Conservation (phyloP, 2,329 filamentous ascomycete species). For the Curvularia hawaiiensis region DNA sequence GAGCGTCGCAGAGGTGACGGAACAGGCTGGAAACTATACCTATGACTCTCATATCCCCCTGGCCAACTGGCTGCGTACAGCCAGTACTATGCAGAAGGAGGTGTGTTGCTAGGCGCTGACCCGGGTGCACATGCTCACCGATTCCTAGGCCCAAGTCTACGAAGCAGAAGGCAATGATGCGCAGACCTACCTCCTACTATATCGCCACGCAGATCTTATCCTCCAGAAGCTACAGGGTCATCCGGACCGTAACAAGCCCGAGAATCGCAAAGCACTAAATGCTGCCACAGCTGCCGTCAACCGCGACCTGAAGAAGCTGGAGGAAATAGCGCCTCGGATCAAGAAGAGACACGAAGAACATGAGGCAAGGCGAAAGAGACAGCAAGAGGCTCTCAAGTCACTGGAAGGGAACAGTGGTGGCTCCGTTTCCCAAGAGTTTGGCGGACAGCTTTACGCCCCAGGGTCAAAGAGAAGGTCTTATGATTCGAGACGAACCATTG, state of each 20-base stretch:
- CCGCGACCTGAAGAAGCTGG: constrained; percentile 71
- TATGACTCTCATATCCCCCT: constrained; percentile 80
- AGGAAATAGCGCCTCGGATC: constrained; percentile 79
- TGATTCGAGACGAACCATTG: constrained; percentile 35
- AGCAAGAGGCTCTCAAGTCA: constrained; percentile 31
- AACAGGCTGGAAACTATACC: constrained; percentile 77
- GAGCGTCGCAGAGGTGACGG: constrained; percentile 77
- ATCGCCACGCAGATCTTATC: constrained; percentile 85
- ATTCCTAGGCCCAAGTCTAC: constrained; percentile 76
- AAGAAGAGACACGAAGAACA: constrained; percentile 67
- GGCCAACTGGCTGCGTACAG: constrained; percentile 81
- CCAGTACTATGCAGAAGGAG: constrained; percentile 79
- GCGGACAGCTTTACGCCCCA: constrained; percentile 24
- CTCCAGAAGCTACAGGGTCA: constrained; percentile 76
- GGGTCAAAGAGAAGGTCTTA: constrained; percentile 28
- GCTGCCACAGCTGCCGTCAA: constrained; percentile 67
- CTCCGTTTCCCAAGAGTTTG: constrained; percentile 29
- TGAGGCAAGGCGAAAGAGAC: constrained; percentile 31
- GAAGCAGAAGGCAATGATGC: constrained; percentile 83
- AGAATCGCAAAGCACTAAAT: constrained; percentile 60
- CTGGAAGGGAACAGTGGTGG: constrained; percentile 29
- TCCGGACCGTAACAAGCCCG: constrained; percentile 72
- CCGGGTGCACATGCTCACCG: constrained; percentile 21
- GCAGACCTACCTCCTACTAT: constrained; percentile 89
- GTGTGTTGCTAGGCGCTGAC: constrained; percentile 54